phyloP scores from a whole-genome alignment of 257 asterid species.

The Schizonepeta tenuifolia region DNA sequence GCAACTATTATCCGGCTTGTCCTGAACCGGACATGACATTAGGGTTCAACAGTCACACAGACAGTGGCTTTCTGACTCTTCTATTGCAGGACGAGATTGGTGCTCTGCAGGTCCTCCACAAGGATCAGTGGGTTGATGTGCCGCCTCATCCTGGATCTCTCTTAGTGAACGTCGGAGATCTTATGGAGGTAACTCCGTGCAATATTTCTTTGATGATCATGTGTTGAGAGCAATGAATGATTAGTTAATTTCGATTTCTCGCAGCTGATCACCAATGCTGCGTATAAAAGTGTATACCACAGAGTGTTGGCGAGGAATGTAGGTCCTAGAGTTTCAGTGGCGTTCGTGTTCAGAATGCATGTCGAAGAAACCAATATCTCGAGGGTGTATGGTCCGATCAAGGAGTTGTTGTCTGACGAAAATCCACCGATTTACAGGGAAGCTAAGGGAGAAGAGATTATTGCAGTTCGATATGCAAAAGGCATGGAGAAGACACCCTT shows the following conservation, averaged over 20 bases:
- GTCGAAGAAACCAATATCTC: background rate
- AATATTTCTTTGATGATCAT: no score
- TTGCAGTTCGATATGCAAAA: background rate
- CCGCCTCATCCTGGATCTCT: slow-evolving; percentile 33
- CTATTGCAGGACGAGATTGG: slow-evolving; percentile 46
- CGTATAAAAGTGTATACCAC: slow-evolving; percentile 43
- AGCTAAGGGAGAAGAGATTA: background rate
- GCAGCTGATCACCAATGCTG: slow-evolving; percentile 45
- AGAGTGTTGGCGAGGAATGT: slow-evolving; percentile 39
- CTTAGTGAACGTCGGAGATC: slow-evolving; percentile 39
- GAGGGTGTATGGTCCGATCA: slow-evolving; percentile 21
- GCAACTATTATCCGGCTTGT: slow-evolving; percentile 56
- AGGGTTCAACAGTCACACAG: slow-evolving; percentile 45
- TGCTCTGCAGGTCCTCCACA: slow-evolving; percentile 51
- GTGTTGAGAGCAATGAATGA: no score
- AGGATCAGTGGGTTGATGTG: slow-evolving; percentile 52
- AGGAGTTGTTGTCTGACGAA: slow-evolving; percentile 37
- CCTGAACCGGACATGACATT: slow-evolving; percentile 54
- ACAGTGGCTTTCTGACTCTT: slow-evolving; percentile 44
- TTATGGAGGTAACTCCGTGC: slow-evolving; percentile 39
- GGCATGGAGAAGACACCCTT: background rate
- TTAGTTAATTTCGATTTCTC: no score
- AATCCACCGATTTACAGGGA: slow-evolving; percentile 23
- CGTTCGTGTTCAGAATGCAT: slow-evolving; percentile 37
- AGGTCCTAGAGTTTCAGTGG: slow-evolving; percentile 49